Evolutionary conservation across 1,139 yeast species (phyloP).

Genomic region (Geotrichum bryndzae): DNA sequence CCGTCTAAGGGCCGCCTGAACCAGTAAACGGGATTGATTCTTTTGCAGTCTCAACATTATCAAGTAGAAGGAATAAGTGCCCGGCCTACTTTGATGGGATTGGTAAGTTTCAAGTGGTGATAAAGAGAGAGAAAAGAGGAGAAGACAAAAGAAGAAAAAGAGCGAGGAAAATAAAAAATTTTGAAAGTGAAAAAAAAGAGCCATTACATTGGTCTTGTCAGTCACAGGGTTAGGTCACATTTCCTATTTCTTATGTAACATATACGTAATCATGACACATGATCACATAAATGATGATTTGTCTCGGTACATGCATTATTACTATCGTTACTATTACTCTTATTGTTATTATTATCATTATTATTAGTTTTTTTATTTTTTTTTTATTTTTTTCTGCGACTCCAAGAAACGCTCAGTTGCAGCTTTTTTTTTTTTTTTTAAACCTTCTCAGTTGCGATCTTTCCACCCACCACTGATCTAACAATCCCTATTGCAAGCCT

Average conservation of each 20-base stretch:
- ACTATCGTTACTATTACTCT: too few relatives aligned
- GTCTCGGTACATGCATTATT: too few relatives aligned
- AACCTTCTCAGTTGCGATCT: not conserved
- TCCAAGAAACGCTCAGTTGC: too few relatives aligned
- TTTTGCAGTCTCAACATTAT: constrained; percentile 15
- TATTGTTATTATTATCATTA: too few relatives aligned
- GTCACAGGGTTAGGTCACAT: not conserved
- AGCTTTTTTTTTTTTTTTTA: not conserved
- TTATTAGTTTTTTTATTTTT: too few relatives aligned
- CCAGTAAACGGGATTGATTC: constrained; percentile 8
- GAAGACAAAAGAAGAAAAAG: not conserved
- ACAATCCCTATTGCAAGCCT: not conserved
- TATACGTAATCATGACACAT: not conserved
- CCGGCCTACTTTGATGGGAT: not conserved
- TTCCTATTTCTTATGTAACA: not conserved
- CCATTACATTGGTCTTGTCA: not conserved
- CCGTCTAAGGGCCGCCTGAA: constrained; percentile 9
- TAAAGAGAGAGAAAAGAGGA: not conserved
- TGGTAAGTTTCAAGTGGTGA: not conserved
- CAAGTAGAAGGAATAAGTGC: not conserved
- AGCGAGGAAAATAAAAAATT: not conserved
- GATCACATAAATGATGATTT: too few relatives aligned
- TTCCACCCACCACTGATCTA: not conserved
- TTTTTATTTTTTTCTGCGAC: too few relatives aligned
- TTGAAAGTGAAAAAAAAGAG: not conserved